phyloP scores from a whole-genome alignment of 495 filamentous ascomycete genomes.

The Staphylotrichum tortipilum region DNA sequence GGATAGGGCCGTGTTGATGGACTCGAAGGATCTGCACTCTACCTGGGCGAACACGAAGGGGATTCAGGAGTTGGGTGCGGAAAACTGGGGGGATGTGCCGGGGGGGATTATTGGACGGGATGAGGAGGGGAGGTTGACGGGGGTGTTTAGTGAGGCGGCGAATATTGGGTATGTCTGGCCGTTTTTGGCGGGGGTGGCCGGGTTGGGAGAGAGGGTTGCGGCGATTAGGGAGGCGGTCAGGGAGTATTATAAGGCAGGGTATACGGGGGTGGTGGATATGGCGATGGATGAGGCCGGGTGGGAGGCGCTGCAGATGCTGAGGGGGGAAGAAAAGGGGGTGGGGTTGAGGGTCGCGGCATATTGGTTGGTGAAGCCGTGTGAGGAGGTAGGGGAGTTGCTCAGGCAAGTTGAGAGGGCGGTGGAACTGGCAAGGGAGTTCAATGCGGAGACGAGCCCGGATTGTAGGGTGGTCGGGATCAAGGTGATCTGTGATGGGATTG shows the following conservation, averaged over 20 bases:
- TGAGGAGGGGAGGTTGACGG: constrained; percentile 41
- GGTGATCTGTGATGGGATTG: constrained; percentile 58
- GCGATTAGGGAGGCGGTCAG: constrained; percentile 42
- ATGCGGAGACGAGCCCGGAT: constrained; percentile 38
- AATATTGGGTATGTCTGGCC: constrained; percentile 51
- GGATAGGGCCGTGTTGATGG: constrained; percentile 50
- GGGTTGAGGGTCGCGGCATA: constrained; percentile 54
- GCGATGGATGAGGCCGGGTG: constrained; percentile 58
- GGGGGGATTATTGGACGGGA: constrained; percentile 51
- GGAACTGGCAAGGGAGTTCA: constrained; percentile 42
- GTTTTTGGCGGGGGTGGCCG: constrained; percentile 43
- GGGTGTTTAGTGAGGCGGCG: constrained; percentile 51
- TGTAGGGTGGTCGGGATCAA: constrained; percentile 58
- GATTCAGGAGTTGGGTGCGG: constrained; percentile 42
- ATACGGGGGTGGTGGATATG: constrained; percentile 60
- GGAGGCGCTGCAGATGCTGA: constrained; percentile 45
- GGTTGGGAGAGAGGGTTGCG: constrained; percentile 44
- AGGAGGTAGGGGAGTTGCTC: constrained; percentile 35
- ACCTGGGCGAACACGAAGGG: constrained; percentile 54
- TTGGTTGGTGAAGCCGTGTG: constrained; percentile 49
- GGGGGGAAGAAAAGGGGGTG: constrained; percentile 24
- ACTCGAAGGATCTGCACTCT: constrained; percentile 55
- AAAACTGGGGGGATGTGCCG: constrained; percentile 41
- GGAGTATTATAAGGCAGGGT: constrained; percentile 48
- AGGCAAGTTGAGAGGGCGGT: constrained; percentile 52